These are phyloP conservation scores for Polytolypa hystricis DNA, from an alignment of 2,329 filamentous ascomycete genomes.

Conservation along the genomic window DNA sequence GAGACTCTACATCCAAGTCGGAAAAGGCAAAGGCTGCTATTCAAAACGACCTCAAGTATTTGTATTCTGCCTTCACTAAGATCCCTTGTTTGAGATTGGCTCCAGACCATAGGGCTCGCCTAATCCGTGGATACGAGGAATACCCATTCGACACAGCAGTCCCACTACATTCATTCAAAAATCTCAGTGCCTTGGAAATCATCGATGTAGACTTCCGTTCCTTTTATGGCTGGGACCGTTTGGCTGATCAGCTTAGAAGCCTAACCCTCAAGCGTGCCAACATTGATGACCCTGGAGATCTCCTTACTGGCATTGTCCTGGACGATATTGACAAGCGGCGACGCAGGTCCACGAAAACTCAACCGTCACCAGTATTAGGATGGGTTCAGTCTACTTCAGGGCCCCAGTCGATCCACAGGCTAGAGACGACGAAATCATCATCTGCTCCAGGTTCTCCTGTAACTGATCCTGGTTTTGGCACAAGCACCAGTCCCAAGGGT, in stretches of 20 bases:
- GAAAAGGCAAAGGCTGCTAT: slow-evolving; percentile 83
- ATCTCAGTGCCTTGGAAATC: slow-evolving; percentile 84
- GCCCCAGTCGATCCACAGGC: slow-evolving; percentile 49
- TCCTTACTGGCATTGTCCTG: slow-evolving; percentile 84
- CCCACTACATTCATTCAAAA: slow-evolving; percentile 94
- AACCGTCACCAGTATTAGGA: slow-evolving; percentile 64
- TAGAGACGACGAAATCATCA: slow-evolving; percentile 55
- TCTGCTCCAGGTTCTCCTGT: slow-evolving; percentile 59
- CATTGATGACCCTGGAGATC: slow-evolving; percentile 79
- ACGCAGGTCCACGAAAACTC: slow-evolving; percentile 74
- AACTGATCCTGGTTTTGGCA: slow-evolving; percentile 35
- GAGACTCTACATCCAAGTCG: slow-evolving; percentile 67
- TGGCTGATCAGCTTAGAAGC: slow-evolving; percentile 84
- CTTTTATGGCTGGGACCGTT: slow-evolving; percentile 91
- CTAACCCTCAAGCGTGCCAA: slow-evolving; percentile 78
- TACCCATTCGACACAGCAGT: slow-evolving; percentile 97
- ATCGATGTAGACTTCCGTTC: slow-evolving; percentile 93
- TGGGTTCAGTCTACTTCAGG: slow-evolving; percentile 49
- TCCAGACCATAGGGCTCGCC: slow-evolving; percentile 81
- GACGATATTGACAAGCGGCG: slow-evolving; percentile 93
- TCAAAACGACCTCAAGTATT: slow-evolving; percentile 81
- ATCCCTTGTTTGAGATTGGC: slow-evolving; percentile 83
- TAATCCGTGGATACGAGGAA: slow-evolving; percentile 91
- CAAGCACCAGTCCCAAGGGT: slow-evolving; percentile 38
- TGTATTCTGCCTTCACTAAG: slow-evolving; percentile 97